A percentile compares a stretch with the other conserved stretches of the same genome.
Evolutionary conservation across 2,329 filamentous ascomycete genomes (phyloP).

Genomic region (Beauveria rudraprayagi): DNA sequence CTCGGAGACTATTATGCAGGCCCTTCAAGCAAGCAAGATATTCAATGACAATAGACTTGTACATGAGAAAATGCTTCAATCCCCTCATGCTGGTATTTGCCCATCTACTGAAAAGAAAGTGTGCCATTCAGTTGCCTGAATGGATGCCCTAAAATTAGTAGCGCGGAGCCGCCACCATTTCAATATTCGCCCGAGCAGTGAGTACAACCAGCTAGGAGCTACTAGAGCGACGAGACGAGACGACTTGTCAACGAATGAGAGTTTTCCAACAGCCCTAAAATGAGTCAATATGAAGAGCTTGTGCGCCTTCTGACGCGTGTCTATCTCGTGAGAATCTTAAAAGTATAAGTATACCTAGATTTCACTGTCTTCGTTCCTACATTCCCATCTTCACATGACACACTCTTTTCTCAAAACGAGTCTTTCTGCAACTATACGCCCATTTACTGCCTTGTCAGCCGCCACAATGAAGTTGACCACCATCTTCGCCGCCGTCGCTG

Average conservation of each 20-base stretch:
- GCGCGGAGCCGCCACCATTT: not conserved
- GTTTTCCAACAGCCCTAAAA: not conserved
- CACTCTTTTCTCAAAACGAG: not conserved
- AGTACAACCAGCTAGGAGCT: no score
- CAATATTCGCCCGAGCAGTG: not conserved
- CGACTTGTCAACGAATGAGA: no score
- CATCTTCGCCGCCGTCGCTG: not conserved
- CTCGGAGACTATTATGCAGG: no score
- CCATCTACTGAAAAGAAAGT: no score
- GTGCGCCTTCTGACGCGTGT: not conserved
- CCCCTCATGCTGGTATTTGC: no score
- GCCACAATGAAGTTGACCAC: slow-evolving; percentile 2
- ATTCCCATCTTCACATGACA: not conserved
- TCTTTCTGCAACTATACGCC: not conserved
- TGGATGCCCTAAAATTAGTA: not conserved
- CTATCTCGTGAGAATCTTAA: not conserved
- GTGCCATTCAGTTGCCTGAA: slow-evolving; percentile 7
- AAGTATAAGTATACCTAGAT: not conserved
- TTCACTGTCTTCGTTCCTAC: not conserved
- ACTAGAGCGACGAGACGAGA: no score
- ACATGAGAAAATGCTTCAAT: no score
- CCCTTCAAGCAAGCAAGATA: no score
- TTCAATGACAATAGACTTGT: no score
- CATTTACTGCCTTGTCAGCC: not conserved
- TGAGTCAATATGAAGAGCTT: not conserved